These are phyloP conservation scores for Macroventuria anomochaeta DNA, from an alignment of 2,329 filamentous ascomycete genomes.

Conservation along the genomic window DNA sequence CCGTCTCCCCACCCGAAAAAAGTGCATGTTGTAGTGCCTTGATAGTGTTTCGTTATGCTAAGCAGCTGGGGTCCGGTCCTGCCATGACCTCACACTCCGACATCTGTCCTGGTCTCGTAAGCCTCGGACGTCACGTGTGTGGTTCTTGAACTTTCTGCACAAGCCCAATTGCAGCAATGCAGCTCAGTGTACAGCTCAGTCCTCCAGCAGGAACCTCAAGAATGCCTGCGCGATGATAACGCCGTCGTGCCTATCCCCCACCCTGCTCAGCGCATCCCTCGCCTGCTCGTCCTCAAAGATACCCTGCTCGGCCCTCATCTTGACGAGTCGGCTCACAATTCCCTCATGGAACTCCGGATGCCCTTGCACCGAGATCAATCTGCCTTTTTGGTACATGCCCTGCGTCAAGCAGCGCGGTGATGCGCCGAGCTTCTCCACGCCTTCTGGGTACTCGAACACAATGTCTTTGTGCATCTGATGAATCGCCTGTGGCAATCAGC, in stretches of 20 bases:
- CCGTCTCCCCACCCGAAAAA: not conserved
- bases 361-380: constrained; percentile 79
- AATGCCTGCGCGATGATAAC: constrained; percentile 76
- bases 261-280: constrained; percentile 70
- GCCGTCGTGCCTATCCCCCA: constrained; percentile 76
- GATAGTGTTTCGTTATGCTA: not conserved
- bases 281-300: constrained; percentile 74
- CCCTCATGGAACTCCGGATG: constrained; percentile 82
- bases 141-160: too few relatives aligned
- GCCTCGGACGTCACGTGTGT: too few relatives aligned
- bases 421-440: constrained; percentile 67
- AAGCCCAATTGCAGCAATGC: not conserved
- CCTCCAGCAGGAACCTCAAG: constrained; percentile 75
- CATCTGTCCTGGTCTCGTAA: not conserved
- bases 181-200: constrained; percentile 21
- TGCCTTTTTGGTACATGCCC: constrained; percentile 73
- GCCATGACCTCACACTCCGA: constrained; percentile 3
- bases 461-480: constrained; percentile 89
- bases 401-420: constrained; percentile 76
- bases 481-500: constrained; percentile 60
- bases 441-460: constrained; percentile 68
- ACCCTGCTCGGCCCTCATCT: constrained; percentile 67
- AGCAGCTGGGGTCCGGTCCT: constrained; percentile 2
- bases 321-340: constrained; percentile 73
- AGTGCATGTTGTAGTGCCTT: not conserved